Base-by-base conservation (phyloP, 106 monocot species). In the Acorus gramineus region DNA sequence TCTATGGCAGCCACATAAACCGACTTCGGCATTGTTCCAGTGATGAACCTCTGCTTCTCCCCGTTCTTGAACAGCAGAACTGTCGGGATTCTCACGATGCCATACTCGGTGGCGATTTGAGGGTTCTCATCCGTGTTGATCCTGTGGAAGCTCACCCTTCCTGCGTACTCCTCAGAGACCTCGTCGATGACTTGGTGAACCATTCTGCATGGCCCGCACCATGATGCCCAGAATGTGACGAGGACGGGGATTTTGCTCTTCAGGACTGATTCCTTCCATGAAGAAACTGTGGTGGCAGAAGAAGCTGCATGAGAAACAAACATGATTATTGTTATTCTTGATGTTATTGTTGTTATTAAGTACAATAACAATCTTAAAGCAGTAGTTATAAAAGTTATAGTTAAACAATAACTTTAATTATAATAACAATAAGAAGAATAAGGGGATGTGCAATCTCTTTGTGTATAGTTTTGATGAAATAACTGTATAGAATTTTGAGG, bases 121-220 rank as follows among this genome's bases (percentile, higher is more conserved):
- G 89, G 88, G 62, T 93, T 62, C 47, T 82, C 73, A 62, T 93
- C 86, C 0, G 89, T 73, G 58, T 93, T 71, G 44, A 93, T 67
- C 65, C 69, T 83, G 46, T 69, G 80, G 60, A 78, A 86, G 61
- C 54, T 81, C 53, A 93, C 60, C 61, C 72, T 83, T 59, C 89
- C 93, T 7, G 45, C 59, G 62, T 86, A 93, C 44, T 93, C 93
- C 52, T 52, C 56, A 14, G 93, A 76, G 59, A 93, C 72, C 66
- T 93, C 93, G 7, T 89, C 77, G 2, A 93, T 64, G 13, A 93
- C 57, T 45, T 84, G 78, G 48, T 64, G 69, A 11, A 84, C 84
- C 86, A 93, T 89, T 45, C 49, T 75, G 52, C 93, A 93, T 5
- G 93, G 93, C 7, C 93, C 93, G 52, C 93, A 93, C 93, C 93